Evolutionary conservation across 163 green algal species (phyloP).

Genomic region (Coccomyxa subellipsoidea): DNA sequence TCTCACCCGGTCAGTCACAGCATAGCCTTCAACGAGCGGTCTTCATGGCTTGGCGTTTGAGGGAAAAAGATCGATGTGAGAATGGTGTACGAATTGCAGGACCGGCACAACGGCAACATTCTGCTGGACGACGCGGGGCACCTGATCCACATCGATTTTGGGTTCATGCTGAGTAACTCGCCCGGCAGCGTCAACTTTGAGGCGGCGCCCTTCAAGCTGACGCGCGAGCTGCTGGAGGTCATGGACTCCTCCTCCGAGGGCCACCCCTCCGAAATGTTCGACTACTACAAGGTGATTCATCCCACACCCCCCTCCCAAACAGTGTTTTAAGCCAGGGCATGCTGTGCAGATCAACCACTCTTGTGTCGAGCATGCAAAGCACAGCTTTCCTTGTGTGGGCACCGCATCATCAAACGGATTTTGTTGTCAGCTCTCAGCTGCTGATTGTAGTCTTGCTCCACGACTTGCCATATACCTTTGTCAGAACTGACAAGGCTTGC

Average conservation of each 20-base stretch:
- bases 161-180: conserved; percentile 96
- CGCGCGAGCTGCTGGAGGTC: conserved; percentile 92
- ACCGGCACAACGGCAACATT: conserved; percentile 96
- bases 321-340: no score
- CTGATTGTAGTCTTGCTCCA: no score
- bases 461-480: no score
- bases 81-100: conserved; percentile 40
- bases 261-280: conserved; percentile 81
- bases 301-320: neutral
- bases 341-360: no score
- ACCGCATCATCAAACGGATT: no score
- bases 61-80: neutral
- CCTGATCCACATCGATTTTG: conserved; percentile 99
- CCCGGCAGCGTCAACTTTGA: conserved; percentile 96
- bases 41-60: no score
- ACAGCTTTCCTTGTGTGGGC: no score
- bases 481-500: no score
- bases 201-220: conserved; percentile 95
- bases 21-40: no score
- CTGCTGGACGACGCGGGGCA: conserved; percentile 80
- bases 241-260: conserved; percentile 91
- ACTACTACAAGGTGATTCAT: conserved; percentile 94
- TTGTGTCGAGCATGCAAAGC: no score
- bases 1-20: no score
- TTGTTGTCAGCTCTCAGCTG: no score